These are phyloP conservation scores for Auriculariales sp. DNA, from an alignment of 768 basidiomycete genomes.

Conservation along the genomic window DNA sequence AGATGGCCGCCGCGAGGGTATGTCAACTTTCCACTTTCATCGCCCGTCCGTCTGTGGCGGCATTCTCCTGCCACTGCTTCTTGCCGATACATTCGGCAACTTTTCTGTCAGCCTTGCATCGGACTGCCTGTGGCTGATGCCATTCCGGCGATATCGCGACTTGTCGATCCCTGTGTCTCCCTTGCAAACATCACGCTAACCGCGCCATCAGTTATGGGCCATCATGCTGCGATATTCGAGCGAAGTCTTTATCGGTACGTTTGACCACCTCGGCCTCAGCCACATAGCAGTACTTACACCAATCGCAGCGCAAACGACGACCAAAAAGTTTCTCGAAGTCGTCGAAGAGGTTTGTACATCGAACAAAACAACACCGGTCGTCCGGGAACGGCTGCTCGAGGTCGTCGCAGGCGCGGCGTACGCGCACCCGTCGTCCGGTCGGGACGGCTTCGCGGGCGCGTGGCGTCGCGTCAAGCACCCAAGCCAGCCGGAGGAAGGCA, in stretches of 20 bases:
- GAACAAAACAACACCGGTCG: conserved; percentile 58
- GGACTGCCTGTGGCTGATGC: neutral
- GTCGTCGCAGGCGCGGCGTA: conserved; percentile 74
- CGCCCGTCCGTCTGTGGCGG: neutral
- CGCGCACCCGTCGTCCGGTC: conserved; percentile 20
- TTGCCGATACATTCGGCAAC: no score
- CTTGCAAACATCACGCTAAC: neutral
- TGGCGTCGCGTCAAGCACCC: conserved; percentile 72
- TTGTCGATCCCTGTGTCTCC: neutral
- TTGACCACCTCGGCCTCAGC: neutral
- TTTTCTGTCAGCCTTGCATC: no score
- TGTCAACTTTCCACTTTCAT: conserved; percentile 13
- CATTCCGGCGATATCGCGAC: no score
- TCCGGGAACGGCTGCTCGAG: conserved; percentile 64
- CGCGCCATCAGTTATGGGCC: conserved; percentile 60
- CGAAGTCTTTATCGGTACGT: conserved; percentile 41
- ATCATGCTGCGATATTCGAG: conserved; percentile 78
- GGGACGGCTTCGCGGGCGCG: conserved; percentile 48
- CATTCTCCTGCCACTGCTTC: no score
- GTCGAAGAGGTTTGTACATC: conserved; percentile 59
- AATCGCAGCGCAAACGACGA: conserved; percentile 35
- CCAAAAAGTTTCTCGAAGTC: conserved; percentile 66
- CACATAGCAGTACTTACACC: neutral
- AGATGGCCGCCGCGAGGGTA: conserved; percentile 64
- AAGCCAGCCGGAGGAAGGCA: conserved; percentile 73